Conservation (phyloP, 495 filamentous ascomycete genomes). For the Aspergillus incahuasiensis region DNA sequence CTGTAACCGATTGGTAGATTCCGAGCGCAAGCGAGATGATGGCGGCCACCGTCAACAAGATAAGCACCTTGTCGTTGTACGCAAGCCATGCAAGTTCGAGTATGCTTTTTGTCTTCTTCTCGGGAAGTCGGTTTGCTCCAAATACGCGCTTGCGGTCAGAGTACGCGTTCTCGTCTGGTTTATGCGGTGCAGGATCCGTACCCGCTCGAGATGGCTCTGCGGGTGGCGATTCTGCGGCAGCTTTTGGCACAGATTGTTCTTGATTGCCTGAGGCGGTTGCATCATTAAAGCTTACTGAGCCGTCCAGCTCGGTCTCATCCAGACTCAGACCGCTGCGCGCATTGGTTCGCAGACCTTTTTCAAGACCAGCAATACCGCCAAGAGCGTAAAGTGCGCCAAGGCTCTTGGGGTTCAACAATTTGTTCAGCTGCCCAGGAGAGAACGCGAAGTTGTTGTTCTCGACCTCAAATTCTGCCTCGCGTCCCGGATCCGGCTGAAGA, state of each 20-base stretch:
- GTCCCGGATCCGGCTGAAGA: slow-evolving; percentile 63
- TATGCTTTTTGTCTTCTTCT: slow-evolving; percentile 66
- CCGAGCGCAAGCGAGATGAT: slow-evolving; percentile 80
- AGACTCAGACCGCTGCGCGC: slow-evolving; percentile 62
- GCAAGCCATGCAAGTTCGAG: slow-evolving; percentile 75
- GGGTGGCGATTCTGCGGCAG: slow-evolving; percentile 20
- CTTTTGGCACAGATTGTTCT: slow-evolving; percentile 26
- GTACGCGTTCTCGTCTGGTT: slow-evolving; percentile 39
- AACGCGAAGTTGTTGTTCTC: slow-evolving; percentile 79
- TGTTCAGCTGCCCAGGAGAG: slow-evolving; percentile 73
- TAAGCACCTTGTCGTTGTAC: slow-evolving; percentile 78
- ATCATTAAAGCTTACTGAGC: slow-evolving; percentile 67
- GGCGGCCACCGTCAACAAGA: slow-evolving; percentile 73
- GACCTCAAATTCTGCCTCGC: slow-evolving; percentile 67
- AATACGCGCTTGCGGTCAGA: slow-evolving; percentile 65
- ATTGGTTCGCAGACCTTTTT: slow-evolving; percentile 72
- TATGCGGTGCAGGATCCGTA: slow-evolving; percentile 20
- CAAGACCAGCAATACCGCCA: slow-evolving; percentile 70
- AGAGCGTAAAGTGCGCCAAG: slow-evolving; percentile 71
- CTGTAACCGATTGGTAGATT: slow-evolving; percentile 57
- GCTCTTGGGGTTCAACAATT: slow-evolving; percentile 77
- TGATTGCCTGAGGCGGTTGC: slow-evolving; percentile 32
- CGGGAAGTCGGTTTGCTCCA: slow-evolving; percentile 64
- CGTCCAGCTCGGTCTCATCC: slow-evolving; percentile 64
- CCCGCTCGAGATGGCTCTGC: slow-evolving; percentile 27